Evolutionary conservation across 2,329 filamentous ascomycete species (phyloP).

Genomic region (Domatiomyces catenatus): DNA sequence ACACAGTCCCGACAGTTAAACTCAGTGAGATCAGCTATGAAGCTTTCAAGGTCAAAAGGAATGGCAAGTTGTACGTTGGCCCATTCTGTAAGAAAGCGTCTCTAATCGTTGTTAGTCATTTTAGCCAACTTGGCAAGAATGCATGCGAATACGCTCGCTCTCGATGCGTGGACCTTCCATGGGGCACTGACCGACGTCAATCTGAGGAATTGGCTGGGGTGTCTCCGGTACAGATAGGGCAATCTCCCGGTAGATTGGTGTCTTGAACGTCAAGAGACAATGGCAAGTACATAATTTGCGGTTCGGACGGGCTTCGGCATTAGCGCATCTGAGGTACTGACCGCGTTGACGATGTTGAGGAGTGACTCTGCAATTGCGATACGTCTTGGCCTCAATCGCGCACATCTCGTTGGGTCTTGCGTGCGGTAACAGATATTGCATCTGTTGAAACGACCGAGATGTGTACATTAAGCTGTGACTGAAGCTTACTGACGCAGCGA

Average conservation of each 20-base stretch:
- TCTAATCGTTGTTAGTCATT: constrained; percentile 3
- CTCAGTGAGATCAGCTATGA: constrained; percentile 2
- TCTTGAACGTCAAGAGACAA: constrained; percentile 1
- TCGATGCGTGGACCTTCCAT: background rate
- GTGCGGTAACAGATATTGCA: too few relatives aligned
- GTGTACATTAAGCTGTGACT: too few relatives aligned
- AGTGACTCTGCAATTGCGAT: too few relatives aligned
- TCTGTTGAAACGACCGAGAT: too few relatives aligned
- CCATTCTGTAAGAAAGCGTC: background rate
- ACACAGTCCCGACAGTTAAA: constrained; percentile 1
- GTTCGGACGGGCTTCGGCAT: too few relatives aligned
- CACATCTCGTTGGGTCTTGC: too few relatives aligned
- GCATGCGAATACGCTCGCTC: constrained; percentile 2
- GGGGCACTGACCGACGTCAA: constrained; percentile 3
- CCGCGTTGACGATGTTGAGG: too few relatives aligned
- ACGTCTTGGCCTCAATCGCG: too few relatives aligned
- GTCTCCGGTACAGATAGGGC: background rate
- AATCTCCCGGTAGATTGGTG: constrained; percentile 1
- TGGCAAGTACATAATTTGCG: too few relatives aligned
- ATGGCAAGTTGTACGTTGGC: constrained; percentile 2
- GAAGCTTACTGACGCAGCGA: too few relatives aligned
- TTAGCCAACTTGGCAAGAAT: background rate
- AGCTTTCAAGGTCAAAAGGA: constrained; percentile 6
- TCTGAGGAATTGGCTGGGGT: constrained; percentile 1
- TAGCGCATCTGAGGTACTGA: too few relatives aligned